Evolutionary conservation across 805 yeast genomes (phyloP).

Genomic region (Metschnikowia drakensbergensis): DNA sequence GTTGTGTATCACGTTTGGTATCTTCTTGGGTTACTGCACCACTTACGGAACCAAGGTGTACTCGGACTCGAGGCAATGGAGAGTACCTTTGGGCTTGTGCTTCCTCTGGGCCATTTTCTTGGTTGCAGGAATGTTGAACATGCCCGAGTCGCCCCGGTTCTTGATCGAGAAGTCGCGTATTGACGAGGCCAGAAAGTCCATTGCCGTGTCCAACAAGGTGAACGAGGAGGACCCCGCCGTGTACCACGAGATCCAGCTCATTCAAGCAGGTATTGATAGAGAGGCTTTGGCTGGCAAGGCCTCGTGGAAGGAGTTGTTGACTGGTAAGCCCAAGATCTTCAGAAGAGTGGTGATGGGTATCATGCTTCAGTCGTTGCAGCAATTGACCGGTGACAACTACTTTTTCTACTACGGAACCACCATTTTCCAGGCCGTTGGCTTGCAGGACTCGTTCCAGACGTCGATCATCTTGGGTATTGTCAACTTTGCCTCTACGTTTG

Average conservation of each 20-base stretch:
- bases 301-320: constrained; percentile 58
- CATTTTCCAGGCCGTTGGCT: constrained; percentile 49
- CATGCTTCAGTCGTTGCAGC: constrained; percentile 47
- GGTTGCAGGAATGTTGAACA: constrained; percentile 48
- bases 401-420: constrained; percentile 60
- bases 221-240: constrained; percentile 51
- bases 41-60: constrained; percentile 59
- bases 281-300: constrained; percentile 63
- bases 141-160: constrained; percentile 70
- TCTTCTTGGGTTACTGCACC: constrained; percentile 64
- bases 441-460: constrained; percentile 49
- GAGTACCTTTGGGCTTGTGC: constrained; percentile 56
- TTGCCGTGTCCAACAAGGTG: constrained; percentile 57
- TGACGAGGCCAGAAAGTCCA: constrained; percentile 51
- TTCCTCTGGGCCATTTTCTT: constrained; percentile 46
- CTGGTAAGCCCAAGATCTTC: constrained; percentile 61
- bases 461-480: constrained; percentile 52
- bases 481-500: constrained; percentile 52
- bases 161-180: constrained; percentile 47
- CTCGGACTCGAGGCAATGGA: constrained; percentile 55
- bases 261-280: constrained; percentile 57
- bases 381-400: constrained; percentile 55
- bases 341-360: constrained; percentile 55
- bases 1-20: constrained; percentile 66
- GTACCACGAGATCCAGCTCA: constrained; percentile 47